Conservation (phyloP, 139 green algal species). For the Chlorella sp. region DNA sequence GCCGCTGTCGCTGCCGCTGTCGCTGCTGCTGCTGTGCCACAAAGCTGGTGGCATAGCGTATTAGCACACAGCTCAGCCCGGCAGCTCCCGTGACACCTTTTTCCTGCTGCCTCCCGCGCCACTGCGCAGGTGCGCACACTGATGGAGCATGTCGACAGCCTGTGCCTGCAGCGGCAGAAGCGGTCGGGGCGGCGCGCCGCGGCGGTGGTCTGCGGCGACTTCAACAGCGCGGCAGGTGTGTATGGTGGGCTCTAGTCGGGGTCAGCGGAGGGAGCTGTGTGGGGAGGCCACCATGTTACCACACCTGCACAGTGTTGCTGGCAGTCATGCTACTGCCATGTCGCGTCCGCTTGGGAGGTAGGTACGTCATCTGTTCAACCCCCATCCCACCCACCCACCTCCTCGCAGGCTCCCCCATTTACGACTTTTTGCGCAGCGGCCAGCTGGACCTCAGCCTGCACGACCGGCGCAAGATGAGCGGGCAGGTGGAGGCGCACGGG, state of each 20-base stretch:
- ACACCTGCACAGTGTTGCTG: too few relatives aligned
- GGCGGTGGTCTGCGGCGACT: slow-evolving; percentile 65
- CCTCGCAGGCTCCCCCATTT: slow-evolving; percentile 49
- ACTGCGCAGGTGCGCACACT: slow-evolving; percentile 37
- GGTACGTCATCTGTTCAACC: background rate
- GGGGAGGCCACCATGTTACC: background rate
- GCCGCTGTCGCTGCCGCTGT: background rate
- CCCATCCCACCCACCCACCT: background rate
- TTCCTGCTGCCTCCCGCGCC: background rate
- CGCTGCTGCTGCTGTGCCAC: too few relatives aligned
- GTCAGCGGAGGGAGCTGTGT: too few relatives aligned
- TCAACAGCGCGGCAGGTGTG: slow-evolving; percentile 63
- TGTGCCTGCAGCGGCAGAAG: slow-evolving; percentile 31
- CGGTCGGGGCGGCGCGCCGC: background rate
- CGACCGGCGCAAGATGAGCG: slow-evolving; percentile 50
- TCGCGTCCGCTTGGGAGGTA: background rate
- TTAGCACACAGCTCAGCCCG: background rate
- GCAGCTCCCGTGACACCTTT: too few relatives aligned
- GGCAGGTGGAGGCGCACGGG: slow-evolving; percentile 30
- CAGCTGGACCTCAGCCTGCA: slow-evolving; percentile 48
- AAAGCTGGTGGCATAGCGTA: too few relatives aligned
- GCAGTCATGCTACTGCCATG: background rate
- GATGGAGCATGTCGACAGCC: slow-evolving; percentile 43
- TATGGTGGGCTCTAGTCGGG: too few relatives aligned
- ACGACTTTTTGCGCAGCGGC: slow-evolving; percentile 57